Conservation (phyloP, 805 yeast species). For the Pichia eremophila region DNA sequence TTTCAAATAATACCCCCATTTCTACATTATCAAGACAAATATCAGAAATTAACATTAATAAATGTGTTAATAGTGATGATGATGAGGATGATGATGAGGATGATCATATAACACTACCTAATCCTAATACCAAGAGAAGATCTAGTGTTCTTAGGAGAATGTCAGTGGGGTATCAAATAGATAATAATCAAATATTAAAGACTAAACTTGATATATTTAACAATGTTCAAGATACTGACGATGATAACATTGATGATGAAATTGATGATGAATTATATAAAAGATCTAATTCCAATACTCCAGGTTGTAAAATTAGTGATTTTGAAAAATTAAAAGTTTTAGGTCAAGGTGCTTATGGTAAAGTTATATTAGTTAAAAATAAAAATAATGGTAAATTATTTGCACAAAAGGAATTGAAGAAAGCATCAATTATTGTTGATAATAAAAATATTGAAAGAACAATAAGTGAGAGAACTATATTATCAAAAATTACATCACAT, state of each 20-base stretch:
- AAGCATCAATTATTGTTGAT: slow-evolving; percentile 59
- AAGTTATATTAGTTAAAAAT: slow-evolving; percentile 66
- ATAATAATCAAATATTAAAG: not conserved
- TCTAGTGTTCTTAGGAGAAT: slow-evolving; percentile 22
- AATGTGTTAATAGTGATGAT: too few relatives aligned
- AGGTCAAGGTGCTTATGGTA: slow-evolving; percentile 85
- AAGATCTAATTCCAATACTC: slow-evolving; percentile 8
- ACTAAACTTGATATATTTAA: too few relatives aligned
- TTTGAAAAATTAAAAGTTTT: slow-evolving; percentile 63
- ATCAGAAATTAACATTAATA: not conserved
- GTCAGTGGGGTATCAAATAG: slow-evolving; percentile 17
- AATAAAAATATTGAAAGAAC: slow-evolving; percentile 56
- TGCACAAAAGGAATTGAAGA: slow-evolving; percentile 79
- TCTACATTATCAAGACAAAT: not conserved
- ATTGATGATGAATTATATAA: slow-evolving; percentile 6
- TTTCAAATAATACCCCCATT: too few relatives aligned
- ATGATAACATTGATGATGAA: too few relatives aligned
- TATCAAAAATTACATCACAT: slow-evolving; percentile 55
- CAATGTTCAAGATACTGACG: too few relatives aligned
- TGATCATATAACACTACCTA: too few relatives aligned
- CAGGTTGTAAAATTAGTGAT: slow-evolving; percentile 31
- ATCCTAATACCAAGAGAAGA: too few relatives aligned
- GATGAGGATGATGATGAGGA: not conserved
- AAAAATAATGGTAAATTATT: slow-evolving; percentile 48
- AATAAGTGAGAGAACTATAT: slow-evolving; percentile 62